Base-by-base conservation (phyloP, 805 yeast genomes). In the Metschnikowia amazonensis region DNA sequence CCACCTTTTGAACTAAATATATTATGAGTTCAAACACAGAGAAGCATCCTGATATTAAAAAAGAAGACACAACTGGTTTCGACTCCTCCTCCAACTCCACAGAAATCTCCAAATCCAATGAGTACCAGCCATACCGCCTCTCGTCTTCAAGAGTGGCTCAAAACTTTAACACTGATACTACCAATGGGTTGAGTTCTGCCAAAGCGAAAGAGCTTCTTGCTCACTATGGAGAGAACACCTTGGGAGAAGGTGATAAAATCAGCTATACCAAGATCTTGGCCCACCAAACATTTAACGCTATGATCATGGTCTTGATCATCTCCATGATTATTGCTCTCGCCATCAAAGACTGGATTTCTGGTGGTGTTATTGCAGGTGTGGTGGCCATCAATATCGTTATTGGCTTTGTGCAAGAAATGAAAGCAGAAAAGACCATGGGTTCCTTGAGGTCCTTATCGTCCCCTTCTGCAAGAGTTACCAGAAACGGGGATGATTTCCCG, bases 341-440 rank as follows among this genome's bases (percentile, higher is more conserved):
- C 17, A 82, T 86, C 52, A 71, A 73, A 47, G 92, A 86, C 61
- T 85, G 87, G 84, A 86, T 85, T 52, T 81, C 88, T 7, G 94
- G 89, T 40, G 94, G 92, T 44, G 92, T 86, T 28, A 82, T 85
- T 59, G 81, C 79, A 1, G 82, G 77, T 38, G 90, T 86, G 20
- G 79, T 86, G 25, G 60, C 62, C 27, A 70, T 85, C 45, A 85
- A 85, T 58, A 79, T 85, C 30, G 64, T 65, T 24, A 82, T 85
- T 46, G 94, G 94, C 3, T 76, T 81, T 45, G 63, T 76, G 51
- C 94, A 85, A 62, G 92, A 85, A 59, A 74, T 70, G 58, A 80
- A 78, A 51, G 92, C 94, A 1, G 89, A 85, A 52, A 77, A 82
- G 59, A 86, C 92, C 1, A 86, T 85, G 88, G 86, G 82, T 31